A percentile compares a stretch with the other conserved stretches of the same genome.
These are phyloP conservation scores for Oleoguttula mirabilis DNA, from an alignment of 495 filamentous ascomycete species.

Conservation along the genomic window DNA sequence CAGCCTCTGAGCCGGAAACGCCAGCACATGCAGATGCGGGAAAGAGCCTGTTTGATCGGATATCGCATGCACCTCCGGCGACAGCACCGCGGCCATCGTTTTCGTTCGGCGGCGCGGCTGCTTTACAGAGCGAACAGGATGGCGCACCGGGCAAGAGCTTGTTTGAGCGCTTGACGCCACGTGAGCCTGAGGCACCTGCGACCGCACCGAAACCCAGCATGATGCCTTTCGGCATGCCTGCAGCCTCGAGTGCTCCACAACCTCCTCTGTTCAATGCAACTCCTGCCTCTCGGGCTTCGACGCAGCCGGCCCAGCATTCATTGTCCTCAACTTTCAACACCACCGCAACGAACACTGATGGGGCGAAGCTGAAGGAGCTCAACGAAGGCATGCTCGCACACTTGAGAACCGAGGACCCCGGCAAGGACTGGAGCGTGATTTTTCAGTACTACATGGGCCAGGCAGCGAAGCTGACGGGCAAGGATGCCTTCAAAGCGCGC, in stretches of 20 bases:
- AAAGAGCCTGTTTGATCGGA: constrained; percentile 17
- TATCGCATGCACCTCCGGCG: constrained; percentile 4
- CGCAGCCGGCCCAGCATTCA: not conserved
- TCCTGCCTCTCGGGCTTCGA: no score
- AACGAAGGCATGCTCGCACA: constrained; percentile 19
- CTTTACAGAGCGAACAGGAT: no score
- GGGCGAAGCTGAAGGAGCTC: constrained; percentile 9
- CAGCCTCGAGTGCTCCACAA: not conserved
- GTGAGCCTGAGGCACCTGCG: constrained; percentile 1
- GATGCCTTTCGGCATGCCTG: not conserved
- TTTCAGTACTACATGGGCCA: constrained; percentile 13
- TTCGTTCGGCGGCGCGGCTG: not conserved
- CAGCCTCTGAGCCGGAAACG: not conserved
- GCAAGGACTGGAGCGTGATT: constrained; percentile 17
- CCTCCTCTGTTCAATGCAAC: no score
- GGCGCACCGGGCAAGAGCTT: constrained; percentile 11
- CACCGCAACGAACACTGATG: not conserved
- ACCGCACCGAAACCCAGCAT: constrained; percentile 3
- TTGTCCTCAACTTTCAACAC: not conserved
- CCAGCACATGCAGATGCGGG: constrained; percentile 4
- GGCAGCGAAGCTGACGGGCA: constrained; percentile 10
- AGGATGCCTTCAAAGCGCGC: not conserved
- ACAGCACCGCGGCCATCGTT: constrained; percentile 3
- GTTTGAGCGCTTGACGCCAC: constrained; percentile 18
- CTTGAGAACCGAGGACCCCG: constrained; percentile 10